Percentiles rank a stretch among this genome's conserved stretches.
Conservation (phyloP, 169 alveolate species). For the Cryptosporidium ubiquitum region DNA sequence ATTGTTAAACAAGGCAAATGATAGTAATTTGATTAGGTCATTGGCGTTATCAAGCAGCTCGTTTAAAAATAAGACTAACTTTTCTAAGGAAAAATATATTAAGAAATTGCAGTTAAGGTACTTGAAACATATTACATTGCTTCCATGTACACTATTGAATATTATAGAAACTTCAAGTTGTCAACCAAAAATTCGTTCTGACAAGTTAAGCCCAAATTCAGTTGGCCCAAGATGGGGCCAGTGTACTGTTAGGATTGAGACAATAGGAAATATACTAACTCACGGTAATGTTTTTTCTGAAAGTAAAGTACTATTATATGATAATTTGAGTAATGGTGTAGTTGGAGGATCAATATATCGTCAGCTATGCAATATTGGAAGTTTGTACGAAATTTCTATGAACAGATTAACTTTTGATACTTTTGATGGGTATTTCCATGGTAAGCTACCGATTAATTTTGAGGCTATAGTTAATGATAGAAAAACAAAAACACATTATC, state of each 20-base stretch:
- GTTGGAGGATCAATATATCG: constrained; percentile 72
- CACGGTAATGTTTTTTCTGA: constrained; percentile 36
- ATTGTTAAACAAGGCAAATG: constrained; percentile 26
- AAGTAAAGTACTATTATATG: constrained; percentile 47
- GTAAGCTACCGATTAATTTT: constrained; percentile 45
- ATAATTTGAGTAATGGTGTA: constrained; percentile 54
- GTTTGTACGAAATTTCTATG: constrained; percentile 50
- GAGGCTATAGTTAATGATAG: constrained; percentile 31
- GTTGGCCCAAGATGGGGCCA: constrained; percentile 75
- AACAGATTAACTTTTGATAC: constrained; percentile 63
- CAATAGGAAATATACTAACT: constrained; percentile 65
- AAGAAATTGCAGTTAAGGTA: constrained; percentile 58
- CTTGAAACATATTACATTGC: constrained; percentile 19
- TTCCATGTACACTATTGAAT: constrained; percentile 35
- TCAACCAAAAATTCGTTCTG: constrained; percentile 38
- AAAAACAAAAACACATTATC: constrained; percentile 23
- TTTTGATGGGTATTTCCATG: constrained; percentile 41
- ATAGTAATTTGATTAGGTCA: constrained; percentile 20
- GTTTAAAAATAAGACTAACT: constrained; percentile 54
- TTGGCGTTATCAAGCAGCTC: constrained; percentile 43
- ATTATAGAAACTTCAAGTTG: constrained; percentile 66
- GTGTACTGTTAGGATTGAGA: constrained; percentile 65
- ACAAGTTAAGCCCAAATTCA: constrained; percentile 51
- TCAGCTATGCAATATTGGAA: constrained; percentile 30
- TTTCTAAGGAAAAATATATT: constrained; percentile 61